A percentile compares a stretch with the other conserved stretches of the same genome.
These are phyloP conservation scores for Hygrophoropsis aurantiaca DNA, from an alignment of 768 basidiomycete genomes.

Conservation along the genomic window DNA sequence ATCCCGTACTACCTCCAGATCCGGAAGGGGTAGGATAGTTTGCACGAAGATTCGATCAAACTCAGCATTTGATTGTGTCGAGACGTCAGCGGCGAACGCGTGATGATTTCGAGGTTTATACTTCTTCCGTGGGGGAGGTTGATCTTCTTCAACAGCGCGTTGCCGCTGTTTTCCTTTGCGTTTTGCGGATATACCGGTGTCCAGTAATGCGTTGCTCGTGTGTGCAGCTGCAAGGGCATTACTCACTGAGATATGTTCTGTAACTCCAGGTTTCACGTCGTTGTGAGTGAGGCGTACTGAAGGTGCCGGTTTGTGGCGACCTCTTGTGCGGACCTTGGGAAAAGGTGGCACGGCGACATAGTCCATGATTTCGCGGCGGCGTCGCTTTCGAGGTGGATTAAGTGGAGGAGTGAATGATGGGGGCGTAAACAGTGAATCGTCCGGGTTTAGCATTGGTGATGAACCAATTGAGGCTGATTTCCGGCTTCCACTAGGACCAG, in stretches of 20 bases:
- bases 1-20: slow-evolving; percentile 15
- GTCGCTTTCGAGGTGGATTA: slow-evolving; percentile 6
- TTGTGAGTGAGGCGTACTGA: neutral
- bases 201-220: neutral
- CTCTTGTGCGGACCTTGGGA: slow-evolving; percentile 18
- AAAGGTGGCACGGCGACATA: slow-evolving; percentile 20
- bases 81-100: slow-evolving; percentile 1
- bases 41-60: slow-evolving; percentile 12
- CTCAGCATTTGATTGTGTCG: neutral
- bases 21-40: slow-evolving; percentile 11
- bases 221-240: slow-evolving; percentile 1
- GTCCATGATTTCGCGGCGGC: slow-evolving; percentile 9
- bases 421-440: slow-evolving; percentile 26
- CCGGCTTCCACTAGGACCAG: slow-evolving; percentile 6
- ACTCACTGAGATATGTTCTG: neutral
- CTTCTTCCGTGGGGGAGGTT: neutral
- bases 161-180: slow-evolving; percentile 24
- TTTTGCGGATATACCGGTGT: neutral
- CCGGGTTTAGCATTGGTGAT: slow-evolving; percentile 1
- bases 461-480: neutral
- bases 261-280: neutral
- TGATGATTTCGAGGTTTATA: neutral
- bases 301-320: slow-evolving; percentile 14
- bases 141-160: neutral
- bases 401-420: slow-evolving; percentile 31